These are phyloP conservation scores for Penicillium sp. DNA, from an alignment of 2,329 filamentous ascomycete species.

Conservation along the genomic window DNA sequence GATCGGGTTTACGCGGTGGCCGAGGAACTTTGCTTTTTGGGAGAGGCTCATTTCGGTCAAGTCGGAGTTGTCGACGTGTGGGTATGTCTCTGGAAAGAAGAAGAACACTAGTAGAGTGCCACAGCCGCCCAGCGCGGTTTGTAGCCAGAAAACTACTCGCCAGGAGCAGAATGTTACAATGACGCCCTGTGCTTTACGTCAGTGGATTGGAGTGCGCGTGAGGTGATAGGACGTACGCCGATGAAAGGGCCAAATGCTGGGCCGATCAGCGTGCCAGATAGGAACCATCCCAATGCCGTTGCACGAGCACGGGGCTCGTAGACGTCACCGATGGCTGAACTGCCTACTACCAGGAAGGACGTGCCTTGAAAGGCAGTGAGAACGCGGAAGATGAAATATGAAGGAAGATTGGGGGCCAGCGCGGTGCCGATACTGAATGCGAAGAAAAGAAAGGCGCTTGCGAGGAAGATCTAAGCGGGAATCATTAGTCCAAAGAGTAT, in stretches of 20 bases:
- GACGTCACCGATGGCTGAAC: slow-evolving; percentile 66
- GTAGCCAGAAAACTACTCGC: slow-evolving; percentile 76
- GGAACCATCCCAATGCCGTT: slow-evolving; percentile 71
- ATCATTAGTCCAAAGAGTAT: no score
- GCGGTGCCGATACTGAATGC: slow-evolving; percentile 70
- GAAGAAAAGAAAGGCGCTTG: slow-evolving; percentile 63
- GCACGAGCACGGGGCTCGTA: slow-evolving; percentile 67
- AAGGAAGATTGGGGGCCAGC: slow-evolving; percentile 65
- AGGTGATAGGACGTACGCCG: slow-evolving; percentile 26
- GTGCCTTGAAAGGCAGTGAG: slow-evolving; percentile 74
- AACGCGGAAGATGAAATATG: slow-evolving; percentile 72
- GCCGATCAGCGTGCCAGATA: slow-evolving; percentile 68
- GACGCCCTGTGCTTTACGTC: slow-evolving; percentile 62
- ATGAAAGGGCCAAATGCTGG: slow-evolving; percentile 60
- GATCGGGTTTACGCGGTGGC: slow-evolving; percentile 65
- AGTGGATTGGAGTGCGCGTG: slow-evolving; percentile 31
- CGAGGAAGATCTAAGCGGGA: slow-evolving; percentile 52
- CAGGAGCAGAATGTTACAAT: slow-evolving; percentile 73
- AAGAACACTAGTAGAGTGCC: slow-evolving; percentile 62
- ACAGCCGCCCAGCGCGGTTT: slow-evolving; percentile 64
- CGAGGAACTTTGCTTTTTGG: slow-evolving; percentile 55
- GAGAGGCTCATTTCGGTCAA: slow-evolving; percentile 54
- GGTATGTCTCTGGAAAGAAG: slow-evolving; percentile 71
- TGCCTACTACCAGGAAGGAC: slow-evolving; percentile 69
- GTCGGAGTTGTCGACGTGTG: slow-evolving; percentile 61